phyloP scores from a whole-genome alignment of 331 rosid genomes.

The Cucumis variabilis region DNA sequence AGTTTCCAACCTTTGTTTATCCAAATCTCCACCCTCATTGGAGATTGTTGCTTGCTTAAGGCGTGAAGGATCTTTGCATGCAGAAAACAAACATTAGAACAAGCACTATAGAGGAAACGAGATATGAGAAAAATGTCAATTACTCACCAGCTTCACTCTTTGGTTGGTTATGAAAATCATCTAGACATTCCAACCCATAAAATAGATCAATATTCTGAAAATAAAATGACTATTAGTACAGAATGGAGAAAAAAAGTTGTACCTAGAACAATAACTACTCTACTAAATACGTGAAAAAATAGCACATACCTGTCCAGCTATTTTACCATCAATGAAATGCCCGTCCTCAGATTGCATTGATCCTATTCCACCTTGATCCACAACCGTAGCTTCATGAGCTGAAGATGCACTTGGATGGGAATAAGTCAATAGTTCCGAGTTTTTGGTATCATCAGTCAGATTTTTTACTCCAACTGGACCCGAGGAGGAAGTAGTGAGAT shows the following conservation, averaged over 20 bases:
- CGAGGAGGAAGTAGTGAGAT: conserved; percentile 2
- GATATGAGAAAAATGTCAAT: conserved; percentile 4
- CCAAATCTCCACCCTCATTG: conserved; percentile 38
- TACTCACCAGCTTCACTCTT: conserved; percentile 33
- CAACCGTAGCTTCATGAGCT: conserved; percentile 27
- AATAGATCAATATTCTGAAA: conserved; percentile 52
- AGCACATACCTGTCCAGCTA: conserved; percentile 6
- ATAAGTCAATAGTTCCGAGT: background rate
- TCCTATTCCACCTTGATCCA: conserved; percentile 32
- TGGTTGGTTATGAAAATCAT: conserved; percentile 43
- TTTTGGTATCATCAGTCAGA: conserved; percentile 3
- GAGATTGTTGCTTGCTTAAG: conserved; percentile 40
- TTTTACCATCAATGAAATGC: conserved; percentile 3
- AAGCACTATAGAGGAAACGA: conserved; percentile 17
- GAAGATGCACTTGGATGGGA: conserved; percentile 19
- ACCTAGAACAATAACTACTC: no score
- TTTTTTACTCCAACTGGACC: conserved; percentile 27
- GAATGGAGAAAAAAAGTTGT: background rate
- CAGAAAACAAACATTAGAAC: conserved; percentile 37
- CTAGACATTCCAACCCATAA: conserved; percentile 44
- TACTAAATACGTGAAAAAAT: background rate
- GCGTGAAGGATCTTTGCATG: conserved; percentile 43
- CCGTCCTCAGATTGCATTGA: background rate
- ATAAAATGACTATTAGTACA: conserved; percentile 11
- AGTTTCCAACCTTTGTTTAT: conserved; percentile 47